Conservation (phyloP, 2,329 filamentous ascomycete genomes). For the Anisogramma anomala region DNA sequence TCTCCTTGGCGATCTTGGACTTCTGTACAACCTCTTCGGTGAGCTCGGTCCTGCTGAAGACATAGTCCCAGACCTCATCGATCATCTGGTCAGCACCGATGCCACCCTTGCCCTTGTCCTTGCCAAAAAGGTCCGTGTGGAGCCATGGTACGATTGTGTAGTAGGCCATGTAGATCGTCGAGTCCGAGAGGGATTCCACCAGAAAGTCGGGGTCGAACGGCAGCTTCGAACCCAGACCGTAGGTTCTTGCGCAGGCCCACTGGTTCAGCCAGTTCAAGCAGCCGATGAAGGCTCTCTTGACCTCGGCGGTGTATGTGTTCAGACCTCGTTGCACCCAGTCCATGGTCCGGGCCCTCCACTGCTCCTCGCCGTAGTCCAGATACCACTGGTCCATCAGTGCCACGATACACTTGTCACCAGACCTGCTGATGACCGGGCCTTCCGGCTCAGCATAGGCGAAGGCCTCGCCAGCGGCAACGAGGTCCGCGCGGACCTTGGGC, state of each 20-base stretch:
- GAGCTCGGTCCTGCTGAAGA: slow-evolving; percentile 68
- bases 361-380: slow-evolving; percentile 85
- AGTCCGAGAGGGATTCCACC: slow-evolving; percentile 86
- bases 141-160: slow-evolving; percentile 57
- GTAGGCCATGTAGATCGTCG: slow-evolving; percentile 83
- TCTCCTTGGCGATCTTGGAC: slow-evolving; percentile 61
- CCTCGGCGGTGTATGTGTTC: slow-evolving; percentile 69
- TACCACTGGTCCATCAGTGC: slow-evolving; percentile 96
- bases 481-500: slow-evolving; percentile 65
- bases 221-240: slow-evolving; percentile 83
- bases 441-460: slow-evolving; percentile 94
- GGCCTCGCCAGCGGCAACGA: slow-evolving; percentile 66
- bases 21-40: slow-evolving; percentile 51
- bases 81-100: slow-evolving; percentile 78
- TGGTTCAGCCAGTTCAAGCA: slow-evolving; percentile 88
- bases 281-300: slow-evolving; percentile 69
- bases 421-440: slow-evolving; percentile 76
- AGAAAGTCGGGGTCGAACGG: slow-evolving; percentile 88
- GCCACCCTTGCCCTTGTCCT: slow-evolving; percentile 53
- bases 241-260: slow-evolving; percentile 89
- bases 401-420: slow-evolving; percentile 85
- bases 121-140: slow-evolving; percentile 79
- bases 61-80: slow-evolving; percentile 92
- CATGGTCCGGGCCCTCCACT: slow-evolving; percentile 69
- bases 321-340: slow-evolving; percentile 62